Percentiles rank a stretch among this genome's conserved stretches.
These are phyloP conservation scores for Saprolegnia parasitica DNA, from an alignment of 352 stramenopile genomes.

Conservation along the genomic window DNA sequence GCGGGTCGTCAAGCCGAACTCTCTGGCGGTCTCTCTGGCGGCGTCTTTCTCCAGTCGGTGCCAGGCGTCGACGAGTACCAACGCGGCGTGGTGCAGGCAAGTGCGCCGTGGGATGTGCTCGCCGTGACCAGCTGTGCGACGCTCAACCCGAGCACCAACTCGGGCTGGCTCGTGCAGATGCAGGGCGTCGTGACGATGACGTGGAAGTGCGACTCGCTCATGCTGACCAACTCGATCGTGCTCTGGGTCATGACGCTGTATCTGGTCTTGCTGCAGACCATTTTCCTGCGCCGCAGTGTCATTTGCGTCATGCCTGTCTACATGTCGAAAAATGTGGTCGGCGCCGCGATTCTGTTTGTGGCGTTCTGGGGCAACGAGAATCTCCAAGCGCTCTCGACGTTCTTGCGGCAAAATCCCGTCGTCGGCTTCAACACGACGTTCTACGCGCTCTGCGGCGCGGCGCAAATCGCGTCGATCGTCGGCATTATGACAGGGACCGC, in stretches of 20 bases:
- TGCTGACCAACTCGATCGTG: slow-evolving; percentile 34
- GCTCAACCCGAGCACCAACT: slow-evolving; percentile 24
- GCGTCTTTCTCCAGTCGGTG: slow-evolving; percentile 24
- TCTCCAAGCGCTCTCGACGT: slow-evolving; percentile 32
- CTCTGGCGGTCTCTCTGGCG: slow-evolving; percentile 22
- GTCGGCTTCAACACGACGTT: slow-evolving; percentile 27
- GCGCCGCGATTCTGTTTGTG: slow-evolving; percentile 28
- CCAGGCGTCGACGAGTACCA: slow-evolving; percentile 32
- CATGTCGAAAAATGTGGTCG: slow-evolving; percentile 31
- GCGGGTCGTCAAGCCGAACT: slow-evolving; percentile 26
- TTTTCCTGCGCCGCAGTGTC: slow-evolving; percentile 27
- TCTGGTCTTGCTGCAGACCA: slow-evolving; percentile 26
- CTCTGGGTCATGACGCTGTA: slow-evolving; percentile 31
- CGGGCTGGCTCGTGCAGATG: slow-evolving; percentile 29
- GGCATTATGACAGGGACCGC: slow-evolving; percentile 32
- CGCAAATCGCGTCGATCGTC: slow-evolving; percentile 30
- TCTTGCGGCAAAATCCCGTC: slow-evolving; percentile 28
- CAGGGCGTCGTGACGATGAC: slow-evolving; percentile 32
- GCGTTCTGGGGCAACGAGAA: slow-evolving; percentile 32
- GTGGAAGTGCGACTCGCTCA: slow-evolving; percentile 28
- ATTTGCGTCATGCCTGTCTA: slow-evolving; percentile 31
- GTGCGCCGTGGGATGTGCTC: slow-evolving; percentile 31
- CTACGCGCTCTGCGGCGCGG: slow-evolving; percentile 28
- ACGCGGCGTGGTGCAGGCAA: slow-evolving; percentile 29
- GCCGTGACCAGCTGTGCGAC: slow-evolving; percentile 28